A percentile compares a stretch with the other conserved stretches of the same genome.
Conservation (phyloP, 345 rosid species). For the Aegle marmelos region DNA sequence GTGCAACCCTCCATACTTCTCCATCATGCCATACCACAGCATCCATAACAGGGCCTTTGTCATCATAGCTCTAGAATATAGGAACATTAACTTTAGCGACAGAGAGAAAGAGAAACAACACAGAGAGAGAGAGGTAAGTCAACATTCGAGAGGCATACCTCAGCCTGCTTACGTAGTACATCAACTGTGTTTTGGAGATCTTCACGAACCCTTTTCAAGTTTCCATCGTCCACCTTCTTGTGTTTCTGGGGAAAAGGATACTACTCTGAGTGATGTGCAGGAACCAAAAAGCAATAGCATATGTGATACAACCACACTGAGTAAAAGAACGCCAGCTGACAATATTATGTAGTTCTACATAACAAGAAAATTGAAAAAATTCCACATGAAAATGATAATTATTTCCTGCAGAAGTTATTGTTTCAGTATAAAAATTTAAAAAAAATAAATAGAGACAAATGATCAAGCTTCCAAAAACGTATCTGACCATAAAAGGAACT, state of each 20-base stretch:
- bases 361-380: background rate
- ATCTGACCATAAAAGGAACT: background rate
- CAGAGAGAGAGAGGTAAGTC: slow-evolving; percentile 5
- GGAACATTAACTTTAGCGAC: slow-evolving; percentile 12
- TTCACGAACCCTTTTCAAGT: slow-evolving; percentile 68
- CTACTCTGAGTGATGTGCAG: slow-evolving; percentile 16
- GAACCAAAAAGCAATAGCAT: slow-evolving; percentile 1
- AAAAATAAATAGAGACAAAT: background rate
- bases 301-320: background rate
- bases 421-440: background rate
- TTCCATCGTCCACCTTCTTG: slow-evolving; percentile 59
- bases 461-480: background rate
- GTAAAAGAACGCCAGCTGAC: background rate
- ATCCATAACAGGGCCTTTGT: slow-evolving; percentile 92
- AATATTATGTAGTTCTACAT: background rate
- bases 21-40: slow-evolving; percentile 99
- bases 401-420: slow-evolving; percentile 3
- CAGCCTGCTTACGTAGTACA: slow-evolving; percentile 76
- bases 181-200: slow-evolving; percentile 87
- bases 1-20: slow-evolving; percentile 91
- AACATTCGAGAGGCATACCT: slow-evolving; percentile 37
- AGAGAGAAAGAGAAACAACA: background rate
- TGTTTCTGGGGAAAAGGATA: slow-evolving; percentile 59
- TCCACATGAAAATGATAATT: slow-evolving; percentile 6
- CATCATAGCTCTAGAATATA: slow-evolving; percentile 66